phyloP scores from a whole-genome alignment of 2,329 filamentous ascomycete genomes.

The Penicillium verrucosum region DNA sequence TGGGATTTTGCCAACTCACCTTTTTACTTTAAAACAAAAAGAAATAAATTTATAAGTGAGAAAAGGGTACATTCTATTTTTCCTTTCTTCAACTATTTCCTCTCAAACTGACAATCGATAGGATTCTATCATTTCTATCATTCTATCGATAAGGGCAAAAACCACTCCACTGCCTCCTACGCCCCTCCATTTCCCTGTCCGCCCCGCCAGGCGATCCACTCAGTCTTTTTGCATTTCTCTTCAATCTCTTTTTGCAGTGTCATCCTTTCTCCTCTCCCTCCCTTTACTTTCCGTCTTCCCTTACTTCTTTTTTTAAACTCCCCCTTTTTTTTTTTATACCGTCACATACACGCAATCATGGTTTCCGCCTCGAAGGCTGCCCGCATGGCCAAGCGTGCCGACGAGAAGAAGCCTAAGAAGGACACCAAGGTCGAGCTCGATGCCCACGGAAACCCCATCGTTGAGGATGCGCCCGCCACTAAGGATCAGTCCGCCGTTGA shows the following conservation, averaged over 20 bases:
- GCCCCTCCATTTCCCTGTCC: constrained; percentile 28
- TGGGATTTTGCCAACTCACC: background rate
- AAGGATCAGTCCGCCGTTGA: constrained; percentile 73
- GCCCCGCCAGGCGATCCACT: constrained; percentile 35
- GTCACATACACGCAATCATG: constrained; percentile 45
- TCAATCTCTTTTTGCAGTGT: constrained; percentile 24
- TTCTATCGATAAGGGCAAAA: constrained; percentile 44
- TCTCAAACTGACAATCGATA: constrained; percentile 12
- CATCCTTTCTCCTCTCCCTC: constrained; percentile 11
- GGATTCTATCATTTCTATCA: constrained; percentile 30
- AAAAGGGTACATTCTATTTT: background rate
- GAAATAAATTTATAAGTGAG: background rate
- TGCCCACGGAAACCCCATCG: constrained; percentile 55
- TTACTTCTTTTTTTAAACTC: constrained; percentile 8
- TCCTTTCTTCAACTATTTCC: background rate
- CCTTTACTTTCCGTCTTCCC: constrained; percentile 9
- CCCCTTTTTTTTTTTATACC: constrained; percentile 14
- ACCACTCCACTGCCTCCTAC: constrained; percentile 22
- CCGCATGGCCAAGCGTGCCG: constrained; percentile 63
- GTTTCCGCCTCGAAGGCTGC: constrained; percentile 68
- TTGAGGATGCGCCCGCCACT: constrained; percentile 63
- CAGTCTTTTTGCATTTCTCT: constrained; percentile 34
- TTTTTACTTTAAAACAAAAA: background rate
- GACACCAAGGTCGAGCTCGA: constrained; percentile 67
- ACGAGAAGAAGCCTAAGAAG: constrained; percentile 58